Evolutionary conservation across 495 filamentous ascomycete species (phyloP).

Genomic region (Penicillium pulvis): DNA sequence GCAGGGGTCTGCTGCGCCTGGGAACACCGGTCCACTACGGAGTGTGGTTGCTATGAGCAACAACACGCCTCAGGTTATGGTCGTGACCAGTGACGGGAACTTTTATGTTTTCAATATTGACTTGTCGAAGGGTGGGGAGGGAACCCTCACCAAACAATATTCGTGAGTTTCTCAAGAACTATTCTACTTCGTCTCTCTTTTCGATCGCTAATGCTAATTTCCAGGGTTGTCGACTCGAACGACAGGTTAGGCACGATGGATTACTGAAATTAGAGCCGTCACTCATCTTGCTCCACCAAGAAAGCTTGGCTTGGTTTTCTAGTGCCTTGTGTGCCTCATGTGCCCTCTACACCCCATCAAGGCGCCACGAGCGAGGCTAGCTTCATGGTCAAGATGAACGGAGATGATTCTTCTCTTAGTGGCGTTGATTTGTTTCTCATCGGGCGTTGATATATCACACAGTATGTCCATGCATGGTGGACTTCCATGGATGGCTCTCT

Average conservation of each 20-base stretch:
- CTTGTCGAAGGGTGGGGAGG: slow-evolving; percentile 94
- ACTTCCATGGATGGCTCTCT: slow-evolving; percentile 6
- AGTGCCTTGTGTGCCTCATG: not conserved
- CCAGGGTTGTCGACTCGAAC: slow-evolving; percentile 54
- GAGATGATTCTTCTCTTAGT: not conserved
- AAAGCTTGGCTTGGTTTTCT: not conserved
- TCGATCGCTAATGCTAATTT: slow-evolving; percentile 13
- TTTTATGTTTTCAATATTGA: slow-evolving; percentile 96
- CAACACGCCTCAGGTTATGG: slow-evolving; percentile 93
- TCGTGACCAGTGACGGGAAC: slow-evolving; percentile 91
- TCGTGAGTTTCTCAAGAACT: slow-evolving; percentile 58
- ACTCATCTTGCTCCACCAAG: not conserved
- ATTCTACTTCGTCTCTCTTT: not conserved
- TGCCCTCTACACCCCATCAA: not conserved
- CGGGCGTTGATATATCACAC: slow-evolving; percentile 6
- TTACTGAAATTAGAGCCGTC: slow-evolving; percentile 35
- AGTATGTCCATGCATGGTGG: not conserved
- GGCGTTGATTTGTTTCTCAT: not conserved
- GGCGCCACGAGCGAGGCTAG: not conserved
- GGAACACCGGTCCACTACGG: slow-evolving; percentile 53
- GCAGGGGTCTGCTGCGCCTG: slow-evolving; percentile 39
- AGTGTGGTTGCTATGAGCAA: slow-evolving; percentile 96
- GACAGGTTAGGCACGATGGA: slow-evolving; percentile 53
- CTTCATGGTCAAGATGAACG: not conserved
- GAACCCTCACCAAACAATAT: slow-evolving; percentile 84